These are phyloP conservation scores for Chlorociboria aeruginascens DNA, from an alignment of 495 filamentous ascomycete genomes.

Conservation along the genomic window DNA sequence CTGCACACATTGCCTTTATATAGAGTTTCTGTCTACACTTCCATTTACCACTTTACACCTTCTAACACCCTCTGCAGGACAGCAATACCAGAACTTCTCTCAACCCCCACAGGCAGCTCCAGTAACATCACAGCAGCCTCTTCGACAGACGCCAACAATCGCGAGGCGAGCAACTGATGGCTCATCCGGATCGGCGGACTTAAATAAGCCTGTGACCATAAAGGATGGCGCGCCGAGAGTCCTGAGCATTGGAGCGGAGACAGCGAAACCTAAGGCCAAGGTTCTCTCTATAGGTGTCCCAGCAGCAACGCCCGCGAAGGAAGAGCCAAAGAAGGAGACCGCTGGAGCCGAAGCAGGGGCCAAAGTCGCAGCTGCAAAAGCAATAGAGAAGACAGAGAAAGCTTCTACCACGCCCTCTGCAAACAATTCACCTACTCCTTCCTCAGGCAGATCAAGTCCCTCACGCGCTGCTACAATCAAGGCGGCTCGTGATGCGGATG, in stretches of 20 bases:
- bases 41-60: neutral
- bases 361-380: slow-evolving; percentile 71
- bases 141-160: slow-evolving; percentile 50
- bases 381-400: slow-evolving; percentile 68
- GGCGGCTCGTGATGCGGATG: slow-evolving; percentile 59
- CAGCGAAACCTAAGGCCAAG: slow-evolving; percentile 50
- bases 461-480: slow-evolving; percentile 38
- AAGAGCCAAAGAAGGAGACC: slow-evolving; percentile 27
- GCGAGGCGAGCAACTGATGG: slow-evolving; percentile 44
- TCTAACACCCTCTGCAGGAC: slow-evolving; percentile 5
- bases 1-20: neutral
- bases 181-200: slow-evolving; percentile 28
- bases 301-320: slow-evolving; percentile 31
- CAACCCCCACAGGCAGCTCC: slow-evolving; percentile 37
- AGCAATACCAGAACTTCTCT: slow-evolving; percentile 23
- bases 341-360: slow-evolving; percentile 32
- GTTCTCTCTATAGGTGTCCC: slow-evolving; percentile 53
- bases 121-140: slow-evolving; percentile 25
- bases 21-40: neutral
- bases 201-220: slow-evolving; percentile 32
- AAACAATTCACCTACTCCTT: slow-evolving; percentile 62
- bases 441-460: slow-evolving; percentile 68
- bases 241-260: slow-evolving; percentile 37
- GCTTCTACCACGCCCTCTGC: slow-evolving; percentile 34
- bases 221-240: slow-evolving; percentile 39